These are phyloP conservation scores for Gracilaria vermiculophylla DNA, from an alignment of 23 red algal species.

Conservation along the genomic window DNA sequence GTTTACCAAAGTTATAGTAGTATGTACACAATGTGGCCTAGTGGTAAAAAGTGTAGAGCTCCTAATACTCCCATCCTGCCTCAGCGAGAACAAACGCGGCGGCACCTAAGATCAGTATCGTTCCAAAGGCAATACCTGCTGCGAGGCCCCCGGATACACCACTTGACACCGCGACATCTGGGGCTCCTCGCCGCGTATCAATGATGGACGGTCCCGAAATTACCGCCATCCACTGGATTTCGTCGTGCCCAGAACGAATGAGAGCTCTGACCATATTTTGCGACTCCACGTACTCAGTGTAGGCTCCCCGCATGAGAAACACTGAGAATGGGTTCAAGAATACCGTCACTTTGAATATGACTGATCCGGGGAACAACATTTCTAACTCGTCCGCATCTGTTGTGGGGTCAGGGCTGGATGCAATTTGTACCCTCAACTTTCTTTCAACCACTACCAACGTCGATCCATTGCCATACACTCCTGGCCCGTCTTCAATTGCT, in stretches of 20 bases:
- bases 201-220: conserved; percentile 2
- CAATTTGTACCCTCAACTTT: background rate
- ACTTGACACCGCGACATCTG: background rate
- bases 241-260: background rate
- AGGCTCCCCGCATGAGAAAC: conserved; percentile 1
- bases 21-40: no score
- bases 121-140: background rate
- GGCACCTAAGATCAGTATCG: background rate
- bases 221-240: conserved; percentile 46
- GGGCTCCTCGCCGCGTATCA: background rate
- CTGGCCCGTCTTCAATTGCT: conserved; percentile 29
- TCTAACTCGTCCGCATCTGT: background rate
- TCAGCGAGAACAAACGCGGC: background rate
- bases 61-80: background rate
- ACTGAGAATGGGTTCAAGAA: conserved; percentile 43
- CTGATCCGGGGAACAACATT: conserved; percentile 17
- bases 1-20: no score
- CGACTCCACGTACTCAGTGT: conserved; percentile 27
- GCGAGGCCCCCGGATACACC: conserved; percentile 3
- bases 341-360: conserved; percentile 20
- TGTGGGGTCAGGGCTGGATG: background rate
- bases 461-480: background rate
- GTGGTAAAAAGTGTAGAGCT: no score
- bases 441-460: conserved; percentile 29
- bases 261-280: conserved; percentile 28